Conservation (phyloP, 352 stramenopile species). For the Phytopythium helicoides region DNA sequence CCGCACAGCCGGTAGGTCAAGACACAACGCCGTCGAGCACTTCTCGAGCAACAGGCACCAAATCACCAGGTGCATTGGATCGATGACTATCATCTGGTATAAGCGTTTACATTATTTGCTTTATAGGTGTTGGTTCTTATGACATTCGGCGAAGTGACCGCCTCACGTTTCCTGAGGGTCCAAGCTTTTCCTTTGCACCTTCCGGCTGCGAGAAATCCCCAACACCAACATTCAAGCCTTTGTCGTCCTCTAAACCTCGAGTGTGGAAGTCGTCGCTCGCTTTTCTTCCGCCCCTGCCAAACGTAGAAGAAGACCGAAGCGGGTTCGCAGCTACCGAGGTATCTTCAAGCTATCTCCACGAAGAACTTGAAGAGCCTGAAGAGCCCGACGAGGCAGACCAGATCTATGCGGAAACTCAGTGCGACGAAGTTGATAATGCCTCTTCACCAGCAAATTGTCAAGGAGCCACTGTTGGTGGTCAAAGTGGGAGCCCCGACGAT, state of each 20-base stretch:
- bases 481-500: no score
- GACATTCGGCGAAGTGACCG: conserved; percentile 42
- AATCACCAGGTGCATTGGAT: conserved; percentile 16
- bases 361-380: not conserved
- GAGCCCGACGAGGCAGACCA: not conserved
- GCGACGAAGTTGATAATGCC: not conserved
- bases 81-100: no score
- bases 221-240: not conserved
- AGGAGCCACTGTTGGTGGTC: not conserved
- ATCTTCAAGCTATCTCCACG: no score
- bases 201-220: not conserved
- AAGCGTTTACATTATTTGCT: no score
- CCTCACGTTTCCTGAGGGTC: conserved; percentile 37
- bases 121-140: conserved; percentile 46
- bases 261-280: conserved; percentile 24
- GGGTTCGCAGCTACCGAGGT: conserved; percentile 10
- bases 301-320: conserved; percentile 6
- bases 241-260: conserved; percentile 8
- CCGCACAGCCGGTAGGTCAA: no score
- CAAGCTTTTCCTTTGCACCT: conserved; percentile 36
- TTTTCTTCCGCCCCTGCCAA: conserved; percentile 11
- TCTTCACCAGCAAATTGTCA: not conserved
- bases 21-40: no score
- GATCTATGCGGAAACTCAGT: conserved; percentile 16
- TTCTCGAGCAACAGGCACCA: conserved; percentile 5